Evolutionary conservation across 352 stramenopile species (phyloP).

Genomic region (Globisporangium paddicum): DNA sequence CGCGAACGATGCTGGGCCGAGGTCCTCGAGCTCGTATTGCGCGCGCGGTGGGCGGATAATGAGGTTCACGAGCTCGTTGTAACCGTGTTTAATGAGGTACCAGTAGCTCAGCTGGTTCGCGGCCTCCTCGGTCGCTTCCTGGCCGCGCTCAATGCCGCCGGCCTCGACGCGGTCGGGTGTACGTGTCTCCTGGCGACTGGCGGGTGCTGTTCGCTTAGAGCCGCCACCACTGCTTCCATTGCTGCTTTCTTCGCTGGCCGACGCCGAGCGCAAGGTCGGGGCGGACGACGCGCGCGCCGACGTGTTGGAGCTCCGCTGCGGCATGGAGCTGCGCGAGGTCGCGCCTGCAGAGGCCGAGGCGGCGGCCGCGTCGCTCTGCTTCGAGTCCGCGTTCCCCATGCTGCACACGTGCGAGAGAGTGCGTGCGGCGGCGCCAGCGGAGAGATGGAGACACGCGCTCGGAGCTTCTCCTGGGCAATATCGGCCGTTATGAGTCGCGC

Average conservation of each 20-base stretch:
- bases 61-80: conserved; percentile 95
- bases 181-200: background rate
- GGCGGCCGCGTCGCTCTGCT: background rate
- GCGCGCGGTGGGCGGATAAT: conserved; percentile 96
- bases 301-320: conserved; percentile 2
- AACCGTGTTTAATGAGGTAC: conserved; percentile 85
- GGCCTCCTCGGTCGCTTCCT: conserved; percentile 70
- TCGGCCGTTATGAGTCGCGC: background rate
- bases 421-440: background rate
- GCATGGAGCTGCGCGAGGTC: conserved; percentile 7
- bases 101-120: conserved; percentile 77
- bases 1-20: conserved; percentile 89
- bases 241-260: conserved; percentile 8
- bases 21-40: conserved; percentile 86
- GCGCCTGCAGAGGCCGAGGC: background rate
- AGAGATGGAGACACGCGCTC: background rate
- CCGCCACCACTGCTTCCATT: background rate
- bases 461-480: background rate
- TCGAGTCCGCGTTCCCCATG: conserved; percentile 11
- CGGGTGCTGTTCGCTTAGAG: background rate
- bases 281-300: conserved; percentile 8
- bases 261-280: conserved; percentile 2
- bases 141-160: conserved; percentile 69
- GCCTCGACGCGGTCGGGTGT: conserved; percentile 24
- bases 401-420: background rate